Evolutionary conservation across 768 basidiomycete genomes (phyloP), one percentile per base, ranked within the genome.

Genomic region (Tylopilus sp.): DNA sequence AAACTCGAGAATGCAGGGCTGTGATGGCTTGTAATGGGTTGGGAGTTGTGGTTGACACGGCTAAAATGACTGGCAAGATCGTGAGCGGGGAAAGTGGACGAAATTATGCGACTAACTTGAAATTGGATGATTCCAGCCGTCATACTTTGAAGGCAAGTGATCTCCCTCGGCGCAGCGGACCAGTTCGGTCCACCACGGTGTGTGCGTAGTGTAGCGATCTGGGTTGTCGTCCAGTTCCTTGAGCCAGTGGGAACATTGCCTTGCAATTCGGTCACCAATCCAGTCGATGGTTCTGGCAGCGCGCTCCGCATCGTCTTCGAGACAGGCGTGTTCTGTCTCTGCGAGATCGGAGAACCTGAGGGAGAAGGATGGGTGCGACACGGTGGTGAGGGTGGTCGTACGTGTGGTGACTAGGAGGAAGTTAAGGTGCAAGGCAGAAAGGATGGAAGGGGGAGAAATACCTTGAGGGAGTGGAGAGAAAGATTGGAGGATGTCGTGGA

Each of bases 141-240:
- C 91, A 1, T 70, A 63, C 62, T 76, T 83, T 30, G 79, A 80
- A 10, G 91, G 91, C 10, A 85, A 73, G 66, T 81, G 75, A 61
- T 92, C 88, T 1, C 87, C 88, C 63, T 92, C 86, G 1, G 79
- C 76, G 66, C 91, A 93, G 11, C 81, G 76, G 59, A 78, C 75
- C 35, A 93, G 75, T 64, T 93, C 91, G 56, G 90, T 86, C 91
- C 91, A 93, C 91, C 91, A 93, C 1, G 89, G 90, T 10, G 87
- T 82, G 44, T 79, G 72, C 40, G 71, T 48, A 1, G 59, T 43
- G 38, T 78, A 71, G 33, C 66, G 70, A 40, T 76, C 74, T 11
- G 71, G 71, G 3, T 69, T 52, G 26, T 68, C 73, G 52, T 87
- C 81, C 40, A 83, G 62, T 60, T 87, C 82, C 38, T 83, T 80